phyloP scores from a whole-genome alignment of 2,329 filamentous ascomycete species.

The Botrytis fragariae region DNA sequence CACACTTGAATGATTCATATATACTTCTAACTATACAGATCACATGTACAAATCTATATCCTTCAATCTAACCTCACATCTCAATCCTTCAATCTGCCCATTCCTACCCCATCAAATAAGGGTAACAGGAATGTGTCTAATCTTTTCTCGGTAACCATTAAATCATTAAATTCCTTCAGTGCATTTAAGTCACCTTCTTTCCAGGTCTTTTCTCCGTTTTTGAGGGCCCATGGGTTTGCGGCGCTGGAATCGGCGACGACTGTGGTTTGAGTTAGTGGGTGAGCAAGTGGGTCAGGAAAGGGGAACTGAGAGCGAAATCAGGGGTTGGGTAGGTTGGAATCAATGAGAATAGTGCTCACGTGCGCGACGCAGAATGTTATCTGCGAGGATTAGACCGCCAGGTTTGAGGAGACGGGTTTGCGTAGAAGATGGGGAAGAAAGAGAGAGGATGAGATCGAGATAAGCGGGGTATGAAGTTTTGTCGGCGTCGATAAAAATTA shows the following conservation, averaged over 20 bases:
- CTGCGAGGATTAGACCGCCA: constrained; percentile 52
- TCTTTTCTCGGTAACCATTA: constrained; percentile 35
- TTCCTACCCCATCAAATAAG: constrained; percentile 43
- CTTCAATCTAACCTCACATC: neutral
- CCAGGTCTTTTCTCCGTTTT: constrained; percentile 23
- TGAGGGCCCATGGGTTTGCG: constrained; percentile 37
- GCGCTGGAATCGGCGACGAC: constrained; percentile 44
- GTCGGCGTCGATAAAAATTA: constrained; percentile 55
- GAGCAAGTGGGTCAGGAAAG: neutral
- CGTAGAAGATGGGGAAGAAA: constrained; percentile 32
- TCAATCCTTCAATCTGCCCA: constrained; percentile 33
- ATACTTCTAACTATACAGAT: neutral
- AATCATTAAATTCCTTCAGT: constrained; percentile 47
- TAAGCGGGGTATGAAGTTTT: constrained; percentile 53
- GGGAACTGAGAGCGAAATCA: neutral
- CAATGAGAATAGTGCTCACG: constrained; percentile 12
- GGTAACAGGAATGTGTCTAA: constrained; percentile 42
- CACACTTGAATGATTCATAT: neutral
- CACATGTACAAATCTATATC: neutral
- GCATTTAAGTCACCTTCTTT: constrained; percentile 50
- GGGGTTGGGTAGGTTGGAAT: neutral
- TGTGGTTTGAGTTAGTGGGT: neutral
- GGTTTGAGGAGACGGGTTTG: constrained; percentile 46
- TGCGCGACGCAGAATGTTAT: constrained; percentile 52
- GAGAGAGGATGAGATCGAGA: constrained; percentile 46